Conservation (phyloP, 2,329 filamentous ascomycete genomes). For the Zymoseptoria brevis region DNA sequence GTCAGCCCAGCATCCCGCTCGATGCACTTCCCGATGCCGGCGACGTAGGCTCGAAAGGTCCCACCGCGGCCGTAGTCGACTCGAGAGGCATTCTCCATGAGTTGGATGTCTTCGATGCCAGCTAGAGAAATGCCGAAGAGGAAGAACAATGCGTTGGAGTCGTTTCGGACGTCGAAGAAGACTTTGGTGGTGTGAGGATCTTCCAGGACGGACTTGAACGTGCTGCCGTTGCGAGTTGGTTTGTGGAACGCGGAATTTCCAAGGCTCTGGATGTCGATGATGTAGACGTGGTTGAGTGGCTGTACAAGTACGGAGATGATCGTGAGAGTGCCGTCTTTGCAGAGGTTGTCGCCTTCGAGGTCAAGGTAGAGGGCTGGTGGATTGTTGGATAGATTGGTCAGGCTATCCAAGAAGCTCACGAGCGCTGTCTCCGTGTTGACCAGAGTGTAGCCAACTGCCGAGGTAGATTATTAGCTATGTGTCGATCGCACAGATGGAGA, state of each 20-base stretch:
- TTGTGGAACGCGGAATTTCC: conserved; percentile 35
- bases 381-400: not conserved
- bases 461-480: not conserved
- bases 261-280: conserved; percentile 42
- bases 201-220: conserved; percentile 40
- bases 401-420: not conserved
- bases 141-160: conserved; percentile 48
- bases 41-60: conserved; percentile 12
- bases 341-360: conserved; percentile 41
- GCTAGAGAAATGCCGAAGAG: conserved; percentile 38
- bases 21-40: conserved; percentile 35
- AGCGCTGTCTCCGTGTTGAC: not conserved
- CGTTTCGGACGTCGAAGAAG: conserved; percentile 52
- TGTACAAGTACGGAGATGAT: conserved; percentile 36
- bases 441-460: not conserved
- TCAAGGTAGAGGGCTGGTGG: conserved; percentile 38
- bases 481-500: not conserved
- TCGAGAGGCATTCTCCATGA: conserved; percentile 45
- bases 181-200: conserved; percentile 39
- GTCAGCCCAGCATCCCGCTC: conserved; percentile 18
- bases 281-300: conserved; percentile 29
- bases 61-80: conserved; percentile 10
- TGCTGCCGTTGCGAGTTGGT: conserved; percentile 9
- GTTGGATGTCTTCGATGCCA: conserved; percentile 47
- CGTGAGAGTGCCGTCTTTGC: conserved; percentile 38